Evolutionary conservation across 306 rosid genomes (phyloP), one percentile per base, ranked within the genome.

Genomic region (Cicer judaicum): DNA sequence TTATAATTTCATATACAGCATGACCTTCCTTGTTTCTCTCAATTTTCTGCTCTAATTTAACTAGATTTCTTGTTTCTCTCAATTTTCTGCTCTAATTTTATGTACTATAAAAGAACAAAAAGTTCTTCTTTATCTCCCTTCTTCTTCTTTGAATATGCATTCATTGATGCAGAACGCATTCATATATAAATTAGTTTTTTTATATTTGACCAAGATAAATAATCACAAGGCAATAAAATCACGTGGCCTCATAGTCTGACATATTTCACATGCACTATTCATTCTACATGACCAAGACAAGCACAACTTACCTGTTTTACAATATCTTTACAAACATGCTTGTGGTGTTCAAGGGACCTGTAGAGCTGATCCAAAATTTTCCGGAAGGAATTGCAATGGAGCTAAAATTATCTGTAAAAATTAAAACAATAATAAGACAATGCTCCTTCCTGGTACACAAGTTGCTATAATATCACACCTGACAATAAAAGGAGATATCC

Each of bases 341-440:
- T 91, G 87, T 93, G 97, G 84, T 89, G 83, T 71, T 93, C 92
- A 15, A 92, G 19, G 91, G 97, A 91, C 76, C 80, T 86, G 68
- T 78, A 91, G 64, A 93, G 64, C 83, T 93, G 98, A 38, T 93
- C 97, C 7, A 96, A 89, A 82, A 93, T 29, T 29, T 29, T 3
- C 82, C 11, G 97, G 92, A 52, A 96, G 98, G 68, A 93, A 93
- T 94, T 91, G 90, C 77, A 78, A 78, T 7, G 42, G 40, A 49
- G 49, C 68, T 63, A 73, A 52, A 80, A 64, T 60, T 50, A 72
- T 82, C 60, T 76, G 70, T 52, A 43, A 8, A 70, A 67, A 5
- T 43, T 64, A 24, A 79, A 64, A n/a, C 15, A n/a, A 14, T 70
- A 48, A 19, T 47, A 24, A 34, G 40, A 10, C 34, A 44, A 49